Evolutionary conservation across 768 basidiomycete genomes (phyloP), one percentile per base, ranked within the genome.

Genomic region (Clitopilus hobsonii): DNA sequence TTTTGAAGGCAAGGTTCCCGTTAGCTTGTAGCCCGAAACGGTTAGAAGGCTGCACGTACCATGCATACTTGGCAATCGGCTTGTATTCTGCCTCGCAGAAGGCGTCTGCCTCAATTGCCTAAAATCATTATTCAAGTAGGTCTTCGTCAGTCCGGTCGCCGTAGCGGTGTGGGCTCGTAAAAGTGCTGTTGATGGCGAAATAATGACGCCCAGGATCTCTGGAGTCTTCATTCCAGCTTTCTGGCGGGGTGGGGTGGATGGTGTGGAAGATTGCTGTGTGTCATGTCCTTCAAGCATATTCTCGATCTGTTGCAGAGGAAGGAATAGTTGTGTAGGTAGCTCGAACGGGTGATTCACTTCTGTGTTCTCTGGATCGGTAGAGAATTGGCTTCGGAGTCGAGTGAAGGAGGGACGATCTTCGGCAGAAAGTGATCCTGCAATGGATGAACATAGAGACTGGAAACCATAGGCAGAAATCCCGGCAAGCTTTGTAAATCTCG

Each of bases 11-110:
- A n/a, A n/a, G n/a, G n/a, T n/a, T n/a, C n/a, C n/a, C n/a, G n/a
- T n/a, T n/a, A n/a, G n/a, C n/a, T n/a, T n/a, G n/a, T n/a, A n/a
- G n/a, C n/a, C n/a, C n/a, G n/a, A n/a, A n/a, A n/a, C n/a, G n/a
- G n/a, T n/a, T n/a, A n/a, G n/a, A n/a, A n/a, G n/a, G n/a, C n/a
- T n/a, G n/a, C n/a, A 60, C 77, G 38, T 52, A 80, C 80, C 91
- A 69, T 94, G 91, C 75, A 84, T 86, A 69, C 91, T 93, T 8
- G 91, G 91, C 45, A 93, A 74, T 62, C 91, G 77, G 69, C 91
- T 93, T 54, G 90, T 93, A 63, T 93, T 94, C 66, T 90, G 81
- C 61, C 88, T 81, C 59, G 86, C 81, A 8, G 82, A 79, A 27
- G 88, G 79, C 38, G 74, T 71, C 67, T 86, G 84, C 49, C 91